Conservation (phyloP, 2,329 filamentous ascomycete genomes). For the Macrophomina tecta region DNA sequence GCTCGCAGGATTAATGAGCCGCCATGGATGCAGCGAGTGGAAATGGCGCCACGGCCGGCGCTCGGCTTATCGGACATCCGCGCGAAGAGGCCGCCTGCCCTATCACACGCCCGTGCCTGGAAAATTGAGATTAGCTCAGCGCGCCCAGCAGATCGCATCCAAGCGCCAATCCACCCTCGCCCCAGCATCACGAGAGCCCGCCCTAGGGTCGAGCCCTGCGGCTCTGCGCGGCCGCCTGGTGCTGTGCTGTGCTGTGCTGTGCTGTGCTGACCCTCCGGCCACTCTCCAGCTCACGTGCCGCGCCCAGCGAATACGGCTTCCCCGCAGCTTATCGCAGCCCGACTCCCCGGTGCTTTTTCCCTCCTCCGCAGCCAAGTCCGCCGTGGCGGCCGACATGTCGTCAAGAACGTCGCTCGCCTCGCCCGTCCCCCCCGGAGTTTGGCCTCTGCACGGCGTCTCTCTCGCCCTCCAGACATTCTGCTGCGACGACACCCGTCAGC, state of each 20-base stretch:
- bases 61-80: constrained; percentile 22
- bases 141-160: constrained; percentile 20
- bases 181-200: constrained; percentile 26
- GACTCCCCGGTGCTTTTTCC: not conserved
- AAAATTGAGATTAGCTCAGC: constrained; percentile 25
- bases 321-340: constrained; percentile 7
- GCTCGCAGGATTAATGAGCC: constrained; percentile 6
- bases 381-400: too few species aligned
- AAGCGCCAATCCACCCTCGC: constrained; percentile 15
- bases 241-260: constrained; percentile 2
- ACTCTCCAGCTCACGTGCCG: not conserved
- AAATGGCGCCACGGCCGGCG: constrained; percentile 24
- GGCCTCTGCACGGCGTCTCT: not conserved
- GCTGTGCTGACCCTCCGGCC: not conserved
- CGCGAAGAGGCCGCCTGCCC: constrained; percentile 7
- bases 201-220: constrained; percentile 5
- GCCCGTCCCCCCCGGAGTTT: not conserved
- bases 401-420: not conserved
- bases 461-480: not conserved
- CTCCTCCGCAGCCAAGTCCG: not conserved
- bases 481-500: not conserved
- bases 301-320: constrained; percentile 3
- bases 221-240: constrained; percentile 3
- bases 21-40: not conserved
- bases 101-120: constrained; percentile 22